Conservation (phyloP, 306 rosid genomes). For the Cicer judaicum region DNA sequence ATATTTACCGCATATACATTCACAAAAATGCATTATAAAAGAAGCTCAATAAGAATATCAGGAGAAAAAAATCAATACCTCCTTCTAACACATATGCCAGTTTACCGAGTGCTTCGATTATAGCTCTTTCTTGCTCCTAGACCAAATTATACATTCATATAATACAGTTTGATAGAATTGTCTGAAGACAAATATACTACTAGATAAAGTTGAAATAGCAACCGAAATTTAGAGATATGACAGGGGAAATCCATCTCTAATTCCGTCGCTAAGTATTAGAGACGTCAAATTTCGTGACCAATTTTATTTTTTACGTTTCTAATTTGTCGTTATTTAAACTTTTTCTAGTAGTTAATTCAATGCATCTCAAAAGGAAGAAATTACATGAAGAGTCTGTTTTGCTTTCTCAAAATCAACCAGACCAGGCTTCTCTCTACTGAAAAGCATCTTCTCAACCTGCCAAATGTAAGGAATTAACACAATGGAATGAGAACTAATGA, state of each 20-base stretch:
- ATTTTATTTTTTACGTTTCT: no score
- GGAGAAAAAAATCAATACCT: conserved; percentile 42
- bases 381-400: conserved; percentile 40
- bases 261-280: no score
- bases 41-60: conserved; percentile 10
- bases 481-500: conserved; percentile 1
- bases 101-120: conserved; percentile 53
- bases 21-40: conserved; percentile 17
- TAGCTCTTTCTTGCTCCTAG: conserved; percentile 53
- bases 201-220: no score
- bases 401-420: conserved; percentile 48
- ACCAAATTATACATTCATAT: conserved; percentile 36
- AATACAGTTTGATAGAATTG: conserved; percentile 33
- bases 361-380: conserved; percentile 38
- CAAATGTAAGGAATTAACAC: conserved; percentile 17
- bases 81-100: conserved; percentile 26
- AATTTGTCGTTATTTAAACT: no score
- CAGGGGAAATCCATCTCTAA: no score
- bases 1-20: neutral
- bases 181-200: neutral
- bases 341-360: neutral
- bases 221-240: no score
- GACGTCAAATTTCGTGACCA: no score
- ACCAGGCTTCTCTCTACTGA: conserved; percentile 39
- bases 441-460: conserved; percentile 50